Evolutionary conservation across 164 flowering plant species (phyloP).

Genomic region (Hamamelis virginiana): DNA sequence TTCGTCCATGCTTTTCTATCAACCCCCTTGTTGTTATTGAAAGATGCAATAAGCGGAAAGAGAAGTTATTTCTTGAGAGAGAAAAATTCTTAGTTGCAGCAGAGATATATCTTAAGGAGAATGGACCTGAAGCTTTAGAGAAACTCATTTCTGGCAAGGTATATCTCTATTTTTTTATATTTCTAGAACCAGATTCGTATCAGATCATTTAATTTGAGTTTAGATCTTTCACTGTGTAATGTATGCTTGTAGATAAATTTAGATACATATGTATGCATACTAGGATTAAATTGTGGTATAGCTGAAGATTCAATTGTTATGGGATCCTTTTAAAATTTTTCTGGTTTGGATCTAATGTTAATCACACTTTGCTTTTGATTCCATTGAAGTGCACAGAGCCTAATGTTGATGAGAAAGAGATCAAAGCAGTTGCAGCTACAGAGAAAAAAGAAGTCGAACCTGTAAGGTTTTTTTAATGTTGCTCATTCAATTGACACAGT

Average conservation of each 20-base stretch:
- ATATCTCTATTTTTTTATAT: neutral
- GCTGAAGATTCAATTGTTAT: too few species aligned
- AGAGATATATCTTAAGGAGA: slow-evolving; percentile 15
- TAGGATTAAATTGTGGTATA: too few species aligned
- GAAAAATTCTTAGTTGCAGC: slow-evolving; percentile 16
- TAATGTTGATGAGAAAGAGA: slow-evolving; percentile 4
- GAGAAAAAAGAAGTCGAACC: neutral
- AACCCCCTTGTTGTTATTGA: neutral
- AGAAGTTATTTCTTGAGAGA: neutral
- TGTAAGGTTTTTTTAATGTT: neutral
- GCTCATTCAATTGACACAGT: neutral
- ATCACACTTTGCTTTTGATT: too few species aligned
- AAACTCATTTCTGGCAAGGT: slow-evolving; percentile 20
- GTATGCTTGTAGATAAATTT: too few species aligned
- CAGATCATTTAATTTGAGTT: too few species aligned
- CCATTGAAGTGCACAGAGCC: neutral
- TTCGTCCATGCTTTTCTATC: slow-evolving; percentile 17
- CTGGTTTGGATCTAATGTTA: too few species aligned
- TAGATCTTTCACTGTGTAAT: too few species aligned
- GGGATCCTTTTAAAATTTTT: too few species aligned
- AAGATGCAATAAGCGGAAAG: slow-evolving; percentile 4
- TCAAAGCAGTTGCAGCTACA: neutral
- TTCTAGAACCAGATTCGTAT: neutral
- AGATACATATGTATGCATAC: too few species aligned
- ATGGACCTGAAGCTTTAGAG: slow-evolving; percentile 27